These are phyloP conservation scores for Globisporangium echinulatum DNA, from an alignment of 352 stramenopile genomes.

Conservation along the genomic window DNA sequence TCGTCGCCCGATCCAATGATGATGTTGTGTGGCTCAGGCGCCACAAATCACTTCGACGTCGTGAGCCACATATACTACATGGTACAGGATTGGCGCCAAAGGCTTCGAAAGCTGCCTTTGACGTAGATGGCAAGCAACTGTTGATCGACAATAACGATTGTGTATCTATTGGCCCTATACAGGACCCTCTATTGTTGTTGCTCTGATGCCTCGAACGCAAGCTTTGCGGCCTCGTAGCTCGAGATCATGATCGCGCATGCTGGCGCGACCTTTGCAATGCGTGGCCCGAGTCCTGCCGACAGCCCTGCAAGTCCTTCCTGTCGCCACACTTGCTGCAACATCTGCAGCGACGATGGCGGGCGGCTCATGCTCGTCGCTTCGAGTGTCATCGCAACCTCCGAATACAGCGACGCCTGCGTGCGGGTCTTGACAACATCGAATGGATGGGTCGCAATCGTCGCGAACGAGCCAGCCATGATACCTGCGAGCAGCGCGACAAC, in stretches of 20 bases:
- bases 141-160: neutral
- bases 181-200: conserved; percentile 12
- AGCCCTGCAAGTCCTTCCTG: conserved; percentile 37
- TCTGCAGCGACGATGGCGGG: conserved; percentile 23
- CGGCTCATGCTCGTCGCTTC: neutral
- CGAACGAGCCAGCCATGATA: conserved; percentile 71
- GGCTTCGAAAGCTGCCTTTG: too few species aligned
- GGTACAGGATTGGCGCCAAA: too few species aligned
- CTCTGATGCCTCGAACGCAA: conserved; percentile 25
- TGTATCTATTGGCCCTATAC: neutral
- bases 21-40: too few species aligned
- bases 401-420: conserved; percentile 57
- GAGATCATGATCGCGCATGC: conserved; percentile 80
- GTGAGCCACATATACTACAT: too few species aligned
- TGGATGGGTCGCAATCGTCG: conserved; percentile 88
- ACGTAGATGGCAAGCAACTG: neutral
- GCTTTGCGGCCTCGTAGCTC: conserved; percentile 65
- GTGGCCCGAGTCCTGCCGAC: conserved; percentile 39
- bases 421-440: conserved; percentile 96
- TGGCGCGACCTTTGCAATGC: conserved; percentile 64
- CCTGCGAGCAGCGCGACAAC: conserved; percentile 81
- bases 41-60: too few species aligned
- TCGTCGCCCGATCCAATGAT: too few species aligned
- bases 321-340: conserved; percentile 44
- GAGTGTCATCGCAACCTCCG: conserved; percentile 12